phyloP scores from a whole-genome alignment of 75 land plant genomes.

The Ceratopteris richardii region DNA sequence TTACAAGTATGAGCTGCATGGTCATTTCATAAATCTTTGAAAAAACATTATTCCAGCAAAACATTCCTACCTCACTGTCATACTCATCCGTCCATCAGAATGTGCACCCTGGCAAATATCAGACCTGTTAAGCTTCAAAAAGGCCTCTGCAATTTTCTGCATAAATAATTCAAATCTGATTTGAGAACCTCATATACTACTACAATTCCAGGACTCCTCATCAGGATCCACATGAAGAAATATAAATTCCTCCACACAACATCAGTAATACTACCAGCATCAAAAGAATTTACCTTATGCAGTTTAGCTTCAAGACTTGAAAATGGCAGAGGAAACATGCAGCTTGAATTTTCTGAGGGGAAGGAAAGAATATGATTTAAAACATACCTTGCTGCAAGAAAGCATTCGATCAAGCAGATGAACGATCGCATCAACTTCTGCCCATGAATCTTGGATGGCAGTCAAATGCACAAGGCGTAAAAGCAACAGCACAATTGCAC shows the following conservation, averaged over 20 bases:
- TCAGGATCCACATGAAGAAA: not conserved
- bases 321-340: not conserved
- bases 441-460: slow-evolving; percentile 10
- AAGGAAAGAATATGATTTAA: not conserved
- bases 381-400: slow-evolving; percentile 18
- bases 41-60: not conserved
- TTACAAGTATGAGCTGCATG: too few relatives aligned
- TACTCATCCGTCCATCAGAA: slow-evolving; percentile 23
- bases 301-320: not conserved
- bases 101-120: slow-evolving; percentile 13
- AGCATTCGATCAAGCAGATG: slow-evolving; percentile 23
- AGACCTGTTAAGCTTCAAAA: slow-evolving; percentile 17
- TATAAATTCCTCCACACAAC: not conserved
- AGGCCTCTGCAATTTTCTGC: slow-evolving; percentile 21
- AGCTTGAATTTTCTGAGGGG: not conserved
- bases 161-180: not conserved
- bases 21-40: too few relatives aligned
- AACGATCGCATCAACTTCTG: slow-evolving; percentile 18
- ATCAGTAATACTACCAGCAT: too few relatives aligned
- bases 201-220: not conserved
- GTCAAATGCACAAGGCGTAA: slow-evolving; percentile 17
- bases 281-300: not conserved
- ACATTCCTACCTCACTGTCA: slow-evolving; percentile 8
- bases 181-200: not conserved
- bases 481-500: slow-evolving; percentile 19